phyloP scores from a whole-genome alignment of 2,329 filamentous ascomycete species.

The Monilinia fructigena region DNA sequence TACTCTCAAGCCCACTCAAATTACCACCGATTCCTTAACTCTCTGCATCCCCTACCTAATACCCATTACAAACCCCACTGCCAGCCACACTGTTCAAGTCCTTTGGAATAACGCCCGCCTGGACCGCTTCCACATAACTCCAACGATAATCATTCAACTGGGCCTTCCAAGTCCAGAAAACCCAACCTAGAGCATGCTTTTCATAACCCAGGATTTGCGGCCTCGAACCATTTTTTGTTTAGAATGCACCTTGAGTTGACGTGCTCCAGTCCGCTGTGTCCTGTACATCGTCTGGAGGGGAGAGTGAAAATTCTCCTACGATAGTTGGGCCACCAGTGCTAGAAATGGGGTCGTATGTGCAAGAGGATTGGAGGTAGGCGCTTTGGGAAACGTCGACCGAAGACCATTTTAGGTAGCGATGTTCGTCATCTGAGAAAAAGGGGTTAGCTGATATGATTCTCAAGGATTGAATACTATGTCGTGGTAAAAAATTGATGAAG shows the following conservation, averaged over 20 bases:
- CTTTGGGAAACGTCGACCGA: slow-evolving; percentile 46
- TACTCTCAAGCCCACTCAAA: too few species aligned
- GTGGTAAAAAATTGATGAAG: too few species aligned
- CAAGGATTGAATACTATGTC: background rate
- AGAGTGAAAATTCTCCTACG: slow-evolving; percentile 59
- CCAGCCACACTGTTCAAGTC: slow-evolving; percentile 22
- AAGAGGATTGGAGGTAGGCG: slow-evolving; percentile 52
- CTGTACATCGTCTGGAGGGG: slow-evolving; percentile 50
- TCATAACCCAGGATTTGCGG: slow-evolving; percentile 58
- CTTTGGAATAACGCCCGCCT: slow-evolving; percentile 43
- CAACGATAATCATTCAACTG: slow-evolving; percentile 50
- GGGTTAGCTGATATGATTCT: background rate
- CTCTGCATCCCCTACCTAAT: background rate
- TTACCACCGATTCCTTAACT: too few species aligned
- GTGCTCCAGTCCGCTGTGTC: slow-evolving; percentile 47
- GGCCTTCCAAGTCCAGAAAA: slow-evolving; percentile 62
- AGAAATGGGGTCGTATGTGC: slow-evolving; percentile 47
- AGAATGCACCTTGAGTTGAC: slow-evolving; percentile 48
- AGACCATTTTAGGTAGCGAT: slow-evolving; percentile 57
- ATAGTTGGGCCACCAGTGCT: slow-evolving; percentile 46
- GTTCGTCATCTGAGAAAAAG: slow-evolving; percentile 34
- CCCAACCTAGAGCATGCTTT: slow-evolving; percentile 50
- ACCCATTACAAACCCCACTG: slow-evolving; percentile 14
- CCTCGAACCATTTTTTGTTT: slow-evolving; percentile 56
- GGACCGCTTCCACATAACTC: slow-evolving; percentile 48